These are phyloP conservation scores for Colletotrichum sp. DNA, from an alignment of 2,329 filamentous ascomycete species.

Conservation along the genomic window DNA sequence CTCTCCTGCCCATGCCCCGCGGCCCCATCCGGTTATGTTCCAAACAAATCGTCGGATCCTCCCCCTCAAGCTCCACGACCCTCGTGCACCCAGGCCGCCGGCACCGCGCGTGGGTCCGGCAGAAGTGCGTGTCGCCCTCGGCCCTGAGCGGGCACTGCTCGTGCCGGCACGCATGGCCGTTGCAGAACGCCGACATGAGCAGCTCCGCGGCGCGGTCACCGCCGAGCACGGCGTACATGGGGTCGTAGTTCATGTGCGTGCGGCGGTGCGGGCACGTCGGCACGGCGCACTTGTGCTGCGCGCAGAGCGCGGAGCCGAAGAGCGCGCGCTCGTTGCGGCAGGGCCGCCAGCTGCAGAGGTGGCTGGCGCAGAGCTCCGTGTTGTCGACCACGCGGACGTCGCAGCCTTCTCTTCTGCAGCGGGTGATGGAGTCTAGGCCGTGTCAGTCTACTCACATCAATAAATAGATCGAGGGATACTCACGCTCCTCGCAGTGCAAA, in stretches of 20 bases:
- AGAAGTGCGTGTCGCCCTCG: neutral
- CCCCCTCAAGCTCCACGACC: neutral
- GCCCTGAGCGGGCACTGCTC: neutral
- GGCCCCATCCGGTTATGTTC: conserved; percentile 1
- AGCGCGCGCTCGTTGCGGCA: conserved; percentile 20
- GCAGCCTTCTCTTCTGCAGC: conserved; percentile 5
- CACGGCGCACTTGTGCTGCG: conserved; percentile 27
- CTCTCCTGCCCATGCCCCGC: neutral
- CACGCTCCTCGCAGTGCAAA: conserved; percentile 27
- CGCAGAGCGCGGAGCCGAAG: conserved; percentile 23
- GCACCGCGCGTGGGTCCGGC: conserved; percentile 6
- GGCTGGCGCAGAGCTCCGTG: conserved; percentile 22
- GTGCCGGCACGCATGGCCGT: conserved; percentile 10
- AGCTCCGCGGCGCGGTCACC: neutral
- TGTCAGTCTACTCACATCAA: neutral
- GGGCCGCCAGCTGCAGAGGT: conserved; percentile 26
- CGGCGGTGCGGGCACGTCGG: conserved; percentile 20
- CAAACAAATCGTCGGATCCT: conserved; percentile 3
- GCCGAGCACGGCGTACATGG: neutral
- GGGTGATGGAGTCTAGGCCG: neutral
- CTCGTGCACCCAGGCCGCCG: neutral
- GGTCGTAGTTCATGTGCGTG: neutral
- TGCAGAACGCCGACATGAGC: conserved; percentile 11
- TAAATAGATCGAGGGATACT: neutral
- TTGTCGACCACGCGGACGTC: conserved; percentile 5